Evolutionary conservation across 2,329 filamentous ascomycete species (phyloP).

Genomic region (Fusarium chlamydosporum): DNA sequence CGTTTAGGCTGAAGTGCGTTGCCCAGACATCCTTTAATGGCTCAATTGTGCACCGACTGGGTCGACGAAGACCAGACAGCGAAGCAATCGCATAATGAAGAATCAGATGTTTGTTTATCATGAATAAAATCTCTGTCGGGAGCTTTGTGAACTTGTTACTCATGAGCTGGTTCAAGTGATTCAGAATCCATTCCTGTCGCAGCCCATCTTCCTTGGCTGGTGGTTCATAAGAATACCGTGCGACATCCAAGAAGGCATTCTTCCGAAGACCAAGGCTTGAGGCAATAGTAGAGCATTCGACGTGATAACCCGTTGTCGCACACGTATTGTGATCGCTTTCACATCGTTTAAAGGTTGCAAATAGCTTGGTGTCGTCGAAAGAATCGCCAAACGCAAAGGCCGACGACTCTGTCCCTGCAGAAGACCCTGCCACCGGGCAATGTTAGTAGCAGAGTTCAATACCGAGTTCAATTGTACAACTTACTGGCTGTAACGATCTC

Average conservation of each 20-base stretch:
- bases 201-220: slow-evolving; percentile 9
- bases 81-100: slow-evolving; percentile 27
- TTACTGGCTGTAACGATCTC: slow-evolving; percentile 27
- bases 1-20: slow-evolving; percentile 25
- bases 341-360: slow-evolving; percentile 25
- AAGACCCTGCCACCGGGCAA: slow-evolving; percentile 8
- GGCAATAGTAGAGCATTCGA: slow-evolving; percentile 25
- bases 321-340: slow-evolving; percentile 25
- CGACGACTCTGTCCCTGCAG: slow-evolving; percentile 19
- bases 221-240: slow-evolving; percentile 35
- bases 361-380: slow-evolving; percentile 7
- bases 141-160: slow-evolving; percentile 4
- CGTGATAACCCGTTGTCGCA: slow-evolving; percentile 31
- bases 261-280: slow-evolving; percentile 3
- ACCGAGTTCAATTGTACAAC: background rate
- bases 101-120: slow-evolving; percentile 16
- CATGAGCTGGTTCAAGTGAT: slow-evolving; percentile 15
- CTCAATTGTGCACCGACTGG: slow-evolving; percentile 9
- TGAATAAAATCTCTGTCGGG: slow-evolving; percentile 22
- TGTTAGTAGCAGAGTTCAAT: background rate
- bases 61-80: slow-evolving; percentile 1
- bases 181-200: slow-evolving; percentile 18
- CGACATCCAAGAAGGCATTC: slow-evolving; percentile 12
- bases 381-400: slow-evolving; percentile 5
- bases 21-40: slow-evolving; percentile 29